These are phyloP conservation scores for Erysimum cheiri DNA, from an alignment of 441 rosid genomes.

Conservation along the genomic window DNA sequence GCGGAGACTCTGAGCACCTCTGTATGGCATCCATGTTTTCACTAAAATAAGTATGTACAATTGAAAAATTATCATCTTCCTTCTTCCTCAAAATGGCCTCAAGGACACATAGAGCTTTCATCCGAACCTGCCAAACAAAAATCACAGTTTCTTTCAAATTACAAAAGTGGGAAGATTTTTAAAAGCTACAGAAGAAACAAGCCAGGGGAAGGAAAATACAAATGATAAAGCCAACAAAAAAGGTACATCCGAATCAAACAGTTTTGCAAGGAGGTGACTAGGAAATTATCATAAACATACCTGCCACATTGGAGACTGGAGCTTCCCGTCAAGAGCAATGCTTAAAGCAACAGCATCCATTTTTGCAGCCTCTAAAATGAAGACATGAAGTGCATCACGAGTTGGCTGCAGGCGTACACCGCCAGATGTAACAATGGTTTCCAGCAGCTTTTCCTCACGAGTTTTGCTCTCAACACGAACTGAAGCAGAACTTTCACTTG, in stretches of 20 bases:
- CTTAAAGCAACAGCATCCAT: conserved; percentile 76
- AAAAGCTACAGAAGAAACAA: conserved; percentile 19
- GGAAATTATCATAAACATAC: conserved; percentile 49
- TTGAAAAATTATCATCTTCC: conserved; percentile 68
- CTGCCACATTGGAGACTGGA: conserved; percentile 94
- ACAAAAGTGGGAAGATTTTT: background rate
- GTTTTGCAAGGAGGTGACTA: conserved; percentile 16
- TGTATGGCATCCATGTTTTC: conserved; percentile 71
- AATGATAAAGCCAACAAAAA: conserved; percentile 9
- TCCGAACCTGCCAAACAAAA: conserved; percentile 68
- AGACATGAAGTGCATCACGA: conserved; percentile 86
- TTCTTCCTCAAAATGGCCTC: conserved; percentile 85
- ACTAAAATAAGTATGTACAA: conserved; percentile 72
- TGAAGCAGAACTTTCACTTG: conserved; percentile 62
- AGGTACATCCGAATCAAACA: background rate
- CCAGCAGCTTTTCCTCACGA: conserved; percentile 89
- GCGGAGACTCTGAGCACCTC: conserved; percentile 87
- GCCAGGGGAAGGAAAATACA: conserved; percentile 14
- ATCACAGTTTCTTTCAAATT: conserved; percentile 15
- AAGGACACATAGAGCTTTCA: conserved; percentile 93
- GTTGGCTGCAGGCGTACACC: conserved; percentile 98
- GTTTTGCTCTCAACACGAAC: conserved; percentile 67
- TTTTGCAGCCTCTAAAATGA: conserved; percentile 86
- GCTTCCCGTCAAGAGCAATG: conserved; percentile 83
- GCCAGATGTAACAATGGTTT: conserved; percentile 91